These are phyloP conservation scores for Globisporangium polare DNA, from an alignment of 352 stramenopile genomes.

Conservation along the genomic window DNA sequence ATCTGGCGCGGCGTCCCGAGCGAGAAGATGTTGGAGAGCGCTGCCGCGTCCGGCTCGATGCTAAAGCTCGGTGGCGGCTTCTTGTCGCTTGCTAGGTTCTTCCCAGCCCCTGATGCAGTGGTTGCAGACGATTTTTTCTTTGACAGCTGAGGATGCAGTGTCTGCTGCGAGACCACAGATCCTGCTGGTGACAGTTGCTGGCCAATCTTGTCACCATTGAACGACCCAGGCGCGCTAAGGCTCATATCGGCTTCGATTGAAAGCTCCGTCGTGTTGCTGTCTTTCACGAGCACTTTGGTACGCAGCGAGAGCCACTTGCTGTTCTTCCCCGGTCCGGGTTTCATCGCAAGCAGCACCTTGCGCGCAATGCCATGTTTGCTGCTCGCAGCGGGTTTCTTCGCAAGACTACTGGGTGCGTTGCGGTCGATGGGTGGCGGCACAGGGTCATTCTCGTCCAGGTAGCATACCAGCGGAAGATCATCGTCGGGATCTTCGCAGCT, in stretches of 20 bases:
- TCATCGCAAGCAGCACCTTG: conserved; percentile 16
- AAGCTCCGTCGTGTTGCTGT: background rate
- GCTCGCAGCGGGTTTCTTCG: conserved; percentile 7
- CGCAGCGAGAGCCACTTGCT: conserved; percentile 18
- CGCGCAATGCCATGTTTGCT: conserved; percentile 10
- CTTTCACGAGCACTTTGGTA: conserved; percentile 4
- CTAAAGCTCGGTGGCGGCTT: conserved; percentile 1
- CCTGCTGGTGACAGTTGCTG: background rate
- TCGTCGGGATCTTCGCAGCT: background rate
- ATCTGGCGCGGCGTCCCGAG: conserved; percentile 57
- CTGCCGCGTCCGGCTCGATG: conserved; percentile 22
- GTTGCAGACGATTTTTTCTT: conserved; percentile 10
- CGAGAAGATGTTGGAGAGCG: conserved; percentile 57
- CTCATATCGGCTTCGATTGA: conserved; percentile 2
- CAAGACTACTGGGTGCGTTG: conserved; percentile 16
- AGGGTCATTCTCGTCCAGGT: conserved; percentile 12
- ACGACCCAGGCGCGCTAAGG: background rate
- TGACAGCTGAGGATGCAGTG: background rate
- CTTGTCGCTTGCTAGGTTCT: background rate
- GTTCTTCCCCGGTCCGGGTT: background rate
- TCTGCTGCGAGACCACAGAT: background rate
- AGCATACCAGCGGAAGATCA: conserved; percentile 11
- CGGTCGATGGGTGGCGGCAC: conserved; percentile 13
- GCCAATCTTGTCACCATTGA: background rate
- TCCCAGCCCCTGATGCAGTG: background rate